These are phyloP conservation scores for Rosellinia necatrix DNA, from an alignment of 2,329 filamentous ascomycete species.

Conservation along the genomic window DNA sequence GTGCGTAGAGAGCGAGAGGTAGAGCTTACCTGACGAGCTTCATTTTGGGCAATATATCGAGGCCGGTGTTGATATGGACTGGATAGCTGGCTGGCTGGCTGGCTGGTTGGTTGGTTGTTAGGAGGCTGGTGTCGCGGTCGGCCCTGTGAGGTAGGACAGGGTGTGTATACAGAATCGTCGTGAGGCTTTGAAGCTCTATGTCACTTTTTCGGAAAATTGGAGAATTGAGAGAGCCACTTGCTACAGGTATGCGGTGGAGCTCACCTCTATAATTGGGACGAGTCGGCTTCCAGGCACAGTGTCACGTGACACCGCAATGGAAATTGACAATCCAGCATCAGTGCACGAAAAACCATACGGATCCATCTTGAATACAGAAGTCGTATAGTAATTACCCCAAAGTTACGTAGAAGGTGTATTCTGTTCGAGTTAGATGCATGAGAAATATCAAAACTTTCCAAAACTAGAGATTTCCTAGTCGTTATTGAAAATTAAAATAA, in stretches of 20 bases:
- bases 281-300: neutral
- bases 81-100: slow-evolving; percentile 3
- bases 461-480: no score
- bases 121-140: slow-evolving; percentile 25
- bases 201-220: slow-evolving; percentile 26
- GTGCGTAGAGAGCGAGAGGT: slow-evolving; percentile 39
- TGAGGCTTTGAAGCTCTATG: slow-evolving; percentile 22
- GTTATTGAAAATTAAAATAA: no score
- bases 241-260: no score
- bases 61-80: slow-evolving; percentile 3
- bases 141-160: neutral
- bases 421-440: no score
- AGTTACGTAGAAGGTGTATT: no score
- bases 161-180: slow-evolving; percentile 10
- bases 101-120: slow-evolving; percentile 4
- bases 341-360: no score
- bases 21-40: slow-evolving; percentile 89
- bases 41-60: slow-evolving; percentile 62
- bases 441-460: no score
- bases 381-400: no score
- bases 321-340: no score
- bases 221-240: no score
- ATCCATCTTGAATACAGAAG: no score
- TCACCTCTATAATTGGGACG: no score
- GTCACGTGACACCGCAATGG: neutral